Conservation (phyloP, 805 yeast genomes). For the Priceomyces fermenticarens region DNA sequence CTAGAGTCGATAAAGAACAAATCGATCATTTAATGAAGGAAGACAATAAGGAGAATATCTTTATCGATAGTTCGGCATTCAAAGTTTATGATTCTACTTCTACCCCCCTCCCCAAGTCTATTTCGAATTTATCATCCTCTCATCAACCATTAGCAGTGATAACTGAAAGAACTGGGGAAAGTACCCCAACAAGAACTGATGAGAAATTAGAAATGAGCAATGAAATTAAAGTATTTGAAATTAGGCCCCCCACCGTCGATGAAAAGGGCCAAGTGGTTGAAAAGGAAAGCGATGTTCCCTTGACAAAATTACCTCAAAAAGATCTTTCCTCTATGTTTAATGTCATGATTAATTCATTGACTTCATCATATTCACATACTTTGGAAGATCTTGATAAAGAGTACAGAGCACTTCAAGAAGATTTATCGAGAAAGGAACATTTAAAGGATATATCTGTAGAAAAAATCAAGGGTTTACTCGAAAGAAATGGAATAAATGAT, state of each 20-base stretch:
- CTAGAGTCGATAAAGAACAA: conserved; percentile 34
- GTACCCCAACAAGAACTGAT: conserved; percentile 18
- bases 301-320: conserved; percentile 22
- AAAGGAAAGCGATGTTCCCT: conserved; percentile 13
- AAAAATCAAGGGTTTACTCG: conserved; percentile 23
- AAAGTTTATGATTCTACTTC: conserved; percentile 27
- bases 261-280: conserved; percentile 24
- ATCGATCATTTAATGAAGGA: conserved; percentile 25
- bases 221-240: conserved; percentile 17
- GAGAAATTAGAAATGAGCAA: conserved; percentile 4
- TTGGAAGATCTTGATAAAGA: conserved; percentile 38
- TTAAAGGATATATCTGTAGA: conserved; percentile 30
- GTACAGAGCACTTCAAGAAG: conserved; percentile 22
- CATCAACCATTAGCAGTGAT: conserved; percentile 30
- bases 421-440: conserved; percentile 51
- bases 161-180: conserved; percentile 29
- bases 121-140: conserved; percentile 9
- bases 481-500: conserved; percentile 27
- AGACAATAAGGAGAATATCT: conserved; percentile 51
- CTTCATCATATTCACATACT: conserved; percentile 53
- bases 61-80: conserved; percentile 28
- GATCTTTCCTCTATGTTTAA: conserved; percentile 35
- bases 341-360: conserved; percentile 46
- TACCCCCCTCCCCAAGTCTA: conserved; percentile 24
- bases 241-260: conserved; percentile 34